Evolutionary conservation across 208 protist genomes (phyloP).

Genomic region (Leishmania turanica): DNA sequence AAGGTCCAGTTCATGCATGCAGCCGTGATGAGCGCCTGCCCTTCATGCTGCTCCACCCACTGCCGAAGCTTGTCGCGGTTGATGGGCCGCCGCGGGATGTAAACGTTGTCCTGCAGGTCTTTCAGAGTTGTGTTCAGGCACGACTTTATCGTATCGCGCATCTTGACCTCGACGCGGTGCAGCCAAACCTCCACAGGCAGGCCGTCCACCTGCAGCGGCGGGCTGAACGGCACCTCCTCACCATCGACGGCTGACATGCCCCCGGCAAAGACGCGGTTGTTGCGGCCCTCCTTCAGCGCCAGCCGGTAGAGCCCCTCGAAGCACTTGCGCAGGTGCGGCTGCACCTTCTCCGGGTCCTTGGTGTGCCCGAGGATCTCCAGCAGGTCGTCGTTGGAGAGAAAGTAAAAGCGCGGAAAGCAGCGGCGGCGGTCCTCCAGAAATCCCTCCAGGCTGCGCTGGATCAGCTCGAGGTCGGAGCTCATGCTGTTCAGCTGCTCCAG

Average conservation of each 20-base stretch:
- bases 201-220: conserved; percentile 88
- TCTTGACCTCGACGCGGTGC: conserved; percentile 88
- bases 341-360: conserved; percentile 96
- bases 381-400: conserved; percentile 97
- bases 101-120: conserved; percentile 85
- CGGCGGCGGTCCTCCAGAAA: conserved; percentile 97
- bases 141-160: conserved; percentile 91
- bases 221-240: conserved; percentile 94
- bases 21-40: conserved; percentile 95
- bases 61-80: conserved; percentile 80
- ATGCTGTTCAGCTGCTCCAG: conserved; percentile 94
- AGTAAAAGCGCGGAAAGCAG: conserved; percentile 98
- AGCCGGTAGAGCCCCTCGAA: conserved; percentile 96
- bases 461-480: conserved; percentile 95
- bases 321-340: conserved; percentile 97
- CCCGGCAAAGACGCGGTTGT: conserved; percentile 75
- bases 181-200: conserved; percentile 96
- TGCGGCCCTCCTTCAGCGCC: conserved; percentile 76
- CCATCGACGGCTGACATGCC: conserved; percentile 90
- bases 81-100: conserved; percentile 69
- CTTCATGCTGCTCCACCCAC: conserved; percentile 93
- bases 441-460: conserved; percentile 97
- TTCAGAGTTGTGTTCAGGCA: conserved; percentile 83
- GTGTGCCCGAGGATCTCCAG: conserved; percentile 98
- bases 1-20: conserved; percentile 97